Evolutionary conservation across 106 monocot genomes (phyloP).

Genomic region (Phalaenopsis aphrodite): DNA sequence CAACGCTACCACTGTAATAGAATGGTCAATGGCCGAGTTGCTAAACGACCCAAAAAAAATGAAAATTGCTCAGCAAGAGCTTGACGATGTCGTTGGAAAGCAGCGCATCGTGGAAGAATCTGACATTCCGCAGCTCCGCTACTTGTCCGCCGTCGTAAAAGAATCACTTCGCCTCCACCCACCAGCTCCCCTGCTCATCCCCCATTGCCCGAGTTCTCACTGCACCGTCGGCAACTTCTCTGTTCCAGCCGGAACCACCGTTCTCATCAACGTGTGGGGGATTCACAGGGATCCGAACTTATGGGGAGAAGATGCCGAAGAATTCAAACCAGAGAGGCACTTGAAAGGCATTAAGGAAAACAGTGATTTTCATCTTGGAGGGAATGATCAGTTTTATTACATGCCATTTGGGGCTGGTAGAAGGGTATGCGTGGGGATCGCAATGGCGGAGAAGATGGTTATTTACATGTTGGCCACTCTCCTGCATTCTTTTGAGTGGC

Average conservation of each 20-base stretch:
- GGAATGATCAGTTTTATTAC: slow-evolving; percentile 14
- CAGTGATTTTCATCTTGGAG: not conserved
- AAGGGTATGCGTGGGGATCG: slow-evolving; percentile 20
- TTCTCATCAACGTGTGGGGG: slow-evolving; percentile 6
- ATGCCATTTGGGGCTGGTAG: slow-evolving; percentile 16
- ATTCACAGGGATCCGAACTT: slow-evolving; percentile 8
- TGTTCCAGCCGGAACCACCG: not conserved
- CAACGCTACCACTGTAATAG: slow-evolving; percentile 3
- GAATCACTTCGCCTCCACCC: slow-evolving; percentile 15
- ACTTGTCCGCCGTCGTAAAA: slow-evolving; percentile 1
- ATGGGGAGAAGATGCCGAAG: not conserved
- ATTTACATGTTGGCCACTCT: slow-evolving; percentile 3
- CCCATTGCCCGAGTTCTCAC: not conserved
- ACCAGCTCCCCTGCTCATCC: slow-evolving; percentile 5
- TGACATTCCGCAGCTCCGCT: slow-evolving; percentile 9
- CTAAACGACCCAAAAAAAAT: slow-evolving; percentile 18
- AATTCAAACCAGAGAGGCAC: slow-evolving; percentile 34
- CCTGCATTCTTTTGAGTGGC: slow-evolving; percentile 17
- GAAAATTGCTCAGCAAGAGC: slow-evolving; percentile 25
- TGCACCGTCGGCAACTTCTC: slow-evolving; percentile 7
- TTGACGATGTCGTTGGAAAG: slow-evolving; percentile 1
- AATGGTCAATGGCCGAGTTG: slow-evolving; percentile 33
- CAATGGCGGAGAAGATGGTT: not conserved
- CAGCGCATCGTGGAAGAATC: slow-evolving; percentile 4
- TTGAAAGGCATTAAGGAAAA: not conserved